Evolutionary conservation across 2,329 filamentous ascomycete species (phyloP).

Genomic region (Neofusicoccum umdonicola): DNA sequence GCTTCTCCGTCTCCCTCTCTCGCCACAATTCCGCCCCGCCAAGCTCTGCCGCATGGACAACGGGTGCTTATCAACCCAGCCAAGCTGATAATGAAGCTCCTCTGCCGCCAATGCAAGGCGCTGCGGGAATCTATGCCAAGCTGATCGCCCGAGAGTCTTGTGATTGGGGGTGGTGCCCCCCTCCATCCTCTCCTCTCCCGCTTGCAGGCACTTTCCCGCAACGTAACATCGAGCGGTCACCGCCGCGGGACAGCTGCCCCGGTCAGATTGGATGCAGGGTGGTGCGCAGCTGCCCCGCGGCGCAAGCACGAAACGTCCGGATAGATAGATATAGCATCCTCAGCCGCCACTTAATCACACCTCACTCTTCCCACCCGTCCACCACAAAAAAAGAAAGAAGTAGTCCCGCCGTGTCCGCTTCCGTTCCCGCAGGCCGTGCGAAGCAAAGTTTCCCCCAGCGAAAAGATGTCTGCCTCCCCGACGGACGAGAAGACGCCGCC

Average conservation of each 20-base stretch:
- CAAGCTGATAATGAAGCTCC: background rate
- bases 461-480: background rate
- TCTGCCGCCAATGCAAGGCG: background rate
- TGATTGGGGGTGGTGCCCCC: background rate
- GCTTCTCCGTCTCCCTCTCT: background rate
- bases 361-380: background rate
- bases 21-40: background rate
- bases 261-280: background rate
- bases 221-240: too few species aligned
- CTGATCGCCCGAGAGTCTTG: background rate
- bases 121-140: slow-evolving; percentile 7
- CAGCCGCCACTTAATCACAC: background rate
- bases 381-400: background rate
- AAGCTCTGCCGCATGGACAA: background rate
- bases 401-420: too few species aligned
- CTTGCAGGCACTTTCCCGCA: background rate
- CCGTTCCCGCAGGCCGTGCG: background rate
- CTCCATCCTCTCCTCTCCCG: background rate
- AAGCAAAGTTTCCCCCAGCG: too few species aligned
- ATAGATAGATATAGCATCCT: background rate
- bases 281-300: background rate
- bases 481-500: background rate
- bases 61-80: background rate
- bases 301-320: background rate
- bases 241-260: background rate